Evolutionary conservation across 2,329 filamentous ascomycete species (phyloP).

Genomic region (Fusarium nodosum): DNA sequence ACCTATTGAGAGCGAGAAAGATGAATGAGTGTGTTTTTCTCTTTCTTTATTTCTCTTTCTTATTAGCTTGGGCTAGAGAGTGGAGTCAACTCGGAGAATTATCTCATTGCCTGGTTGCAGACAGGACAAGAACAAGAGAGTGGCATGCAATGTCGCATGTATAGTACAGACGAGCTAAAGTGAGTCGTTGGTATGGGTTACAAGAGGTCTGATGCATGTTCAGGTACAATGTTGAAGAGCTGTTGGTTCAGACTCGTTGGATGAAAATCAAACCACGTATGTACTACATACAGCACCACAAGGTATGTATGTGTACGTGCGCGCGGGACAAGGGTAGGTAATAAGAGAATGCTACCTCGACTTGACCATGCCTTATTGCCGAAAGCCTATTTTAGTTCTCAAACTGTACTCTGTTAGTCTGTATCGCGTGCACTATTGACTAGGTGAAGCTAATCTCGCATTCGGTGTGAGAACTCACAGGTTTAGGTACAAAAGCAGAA

Average conservation of each 20-base stretch:
- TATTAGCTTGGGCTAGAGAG: conserved; percentile 14
- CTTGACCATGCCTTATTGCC: conserved; percentile 1
- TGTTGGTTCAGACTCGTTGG: conserved; percentile 7
- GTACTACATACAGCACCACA: conserved; percentile 1
- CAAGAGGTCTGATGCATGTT: neutral
- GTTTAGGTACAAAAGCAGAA: conserved; percentile 6
- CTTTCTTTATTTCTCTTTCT: neutral
- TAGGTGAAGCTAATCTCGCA: neutral
- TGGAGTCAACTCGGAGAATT: conserved; percentile 33
- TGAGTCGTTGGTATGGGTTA: neutral
- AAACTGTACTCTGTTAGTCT: neutral
- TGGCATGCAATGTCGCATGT: neutral
- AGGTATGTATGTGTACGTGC: conserved; percentile 2
- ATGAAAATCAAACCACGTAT: conserved; percentile 33
- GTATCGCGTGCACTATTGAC: neutral
- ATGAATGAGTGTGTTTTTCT: neutral
- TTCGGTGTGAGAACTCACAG: neutral
- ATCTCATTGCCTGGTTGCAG: neutral
- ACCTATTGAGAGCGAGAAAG: neutral
- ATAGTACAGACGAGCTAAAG: neutral
- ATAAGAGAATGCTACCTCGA: neutral
- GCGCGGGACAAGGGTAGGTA: conserved; percentile 13
- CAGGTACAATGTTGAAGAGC: neutral
- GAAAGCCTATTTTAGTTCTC: neutral
- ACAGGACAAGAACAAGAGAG: neutral